Evolutionary conservation across 2,329 filamentous ascomycete species (phyloP), one percentile per base, ranked within the genome.

Genomic region (Cercospora sp.): DNA sequence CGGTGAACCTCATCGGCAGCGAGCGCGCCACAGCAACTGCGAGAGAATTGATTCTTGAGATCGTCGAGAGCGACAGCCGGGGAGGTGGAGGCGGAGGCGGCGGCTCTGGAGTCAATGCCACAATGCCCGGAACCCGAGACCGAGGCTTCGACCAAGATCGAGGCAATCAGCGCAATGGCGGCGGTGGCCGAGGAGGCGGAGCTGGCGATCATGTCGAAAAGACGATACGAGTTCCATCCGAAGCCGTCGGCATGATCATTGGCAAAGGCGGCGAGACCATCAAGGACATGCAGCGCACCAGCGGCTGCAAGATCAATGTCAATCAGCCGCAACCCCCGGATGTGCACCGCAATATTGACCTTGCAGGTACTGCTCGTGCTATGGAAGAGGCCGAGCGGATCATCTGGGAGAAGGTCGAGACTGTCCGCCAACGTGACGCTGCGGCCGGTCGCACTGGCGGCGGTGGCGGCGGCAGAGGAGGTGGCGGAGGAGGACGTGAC

Each of bases 211-310:
- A 79, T 36, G 88, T 91, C 73, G 94, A 94, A 82, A 86, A 97
- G 76, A 89, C 88, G 48, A 92, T 97, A 70, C 89, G 88, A 73
- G 93, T 97, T 9, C 93, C 93, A 12, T 94, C 93, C 23, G 93
- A 97, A 78, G 91, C 93, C 5, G 93, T 97, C 64, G 93, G 93
- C 69, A 97, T 97, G 93, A 97, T 97, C 72, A 97, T 97, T 69
- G 93, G 94, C 72, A 97, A 97, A 84, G 86, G 92, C 66, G 93
- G 93, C 72, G 93, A 97, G 82, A 96, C 93, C 0, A 97, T 97
- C 78, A 93, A 94, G 72, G 92, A 97, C 73, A 96, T 97, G 90
- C 93, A 97, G 79, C 90, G 89, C 76, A 86, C 84, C 33, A 95
- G 92, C 5, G 91, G 92, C 57, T 97, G 94, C 86, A 97, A 97